Evolutionary conservation across 2,329 filamentous ascomycete species (phyloP), one percentile per base, ranked within the genome.

Genomic region (Bipolaris sorokiniana): DNA sequence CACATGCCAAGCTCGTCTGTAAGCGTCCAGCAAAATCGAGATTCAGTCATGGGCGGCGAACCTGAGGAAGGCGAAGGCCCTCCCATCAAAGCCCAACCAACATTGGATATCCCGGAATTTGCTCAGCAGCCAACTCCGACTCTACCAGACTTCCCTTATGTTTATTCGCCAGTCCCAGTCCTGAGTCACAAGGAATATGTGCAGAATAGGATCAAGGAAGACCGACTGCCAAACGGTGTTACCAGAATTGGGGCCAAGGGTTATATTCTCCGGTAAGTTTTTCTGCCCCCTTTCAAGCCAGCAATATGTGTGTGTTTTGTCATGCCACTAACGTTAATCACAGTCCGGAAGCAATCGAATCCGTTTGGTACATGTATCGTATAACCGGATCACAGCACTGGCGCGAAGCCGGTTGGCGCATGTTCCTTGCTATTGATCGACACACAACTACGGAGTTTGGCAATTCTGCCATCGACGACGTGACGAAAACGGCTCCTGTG

Each of bases 361-460:
- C 87, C 13, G 85, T 95, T 4, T 94, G 91, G 74, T 84, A 91
- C 70, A 85, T 94, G 80, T 91, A 89, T 73, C 85, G 90, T 55
- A 81, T 91, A 56, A 92, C 89, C 0, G 90, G 89, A 23, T 85
- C 90, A 61, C 64, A 80, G 1, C 78, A 80, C 47, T 89, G 87
- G 82, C 85, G 85, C 69, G 83, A 89, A 56, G 86, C 86, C 70
- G 90, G 88, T 1, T 92, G 90, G 90, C 79, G 80, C 53, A 92
- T 92, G 89, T 92, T 91, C 70, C 72, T 83, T 52, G 82, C 84
- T 7, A 81, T 92, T 33, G 80, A 86, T 55, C 80, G 81, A 65
- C 79, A 85, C 65, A 90, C 89, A 11, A 81, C 81, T 23, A 86
- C 88, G 0, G 77, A 82, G 4, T 80, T 86, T 60, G 90, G 87